These are phyloP conservation scores for Fomitopsis serialis DNA, from an alignment of 768 basidiomycete genomes.

Conservation along the genomic window DNA sequence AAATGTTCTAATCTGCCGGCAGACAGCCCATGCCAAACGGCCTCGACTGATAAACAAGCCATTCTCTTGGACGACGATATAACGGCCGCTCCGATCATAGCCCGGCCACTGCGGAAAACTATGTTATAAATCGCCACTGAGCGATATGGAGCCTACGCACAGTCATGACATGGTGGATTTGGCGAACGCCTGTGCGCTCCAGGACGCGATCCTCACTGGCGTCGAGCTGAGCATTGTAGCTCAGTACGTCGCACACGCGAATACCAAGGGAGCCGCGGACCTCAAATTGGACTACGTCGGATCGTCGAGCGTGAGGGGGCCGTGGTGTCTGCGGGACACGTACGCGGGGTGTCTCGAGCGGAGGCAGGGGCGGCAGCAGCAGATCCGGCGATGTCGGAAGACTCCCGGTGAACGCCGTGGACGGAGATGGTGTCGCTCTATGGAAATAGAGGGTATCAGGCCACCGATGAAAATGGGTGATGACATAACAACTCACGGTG, in stretches of 20 bases:
- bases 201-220: conserved; percentile 9
- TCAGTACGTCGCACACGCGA: conserved; percentile 7
- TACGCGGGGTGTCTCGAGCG: not conserved
- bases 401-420: not conserved
- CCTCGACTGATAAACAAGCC: conserved; percentile 9
- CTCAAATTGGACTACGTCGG: conserved; percentile 4
- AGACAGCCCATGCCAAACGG: conserved; percentile 8
- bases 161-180: conserved; percentile 11
- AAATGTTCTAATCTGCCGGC: conserved; percentile 5
- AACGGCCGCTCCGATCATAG: conserved; percentile 11
- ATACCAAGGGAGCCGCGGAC: conserved; percentile 6
- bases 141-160: conserved; percentile 1
- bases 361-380: not conserved
- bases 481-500: not conserved
- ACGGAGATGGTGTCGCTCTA: not conserved
- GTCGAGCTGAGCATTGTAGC: conserved; percentile 2
- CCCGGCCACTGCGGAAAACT: conserved; percentile 16
- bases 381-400: not conserved
- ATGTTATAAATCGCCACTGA: not conserved
- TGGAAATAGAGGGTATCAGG: not conserved
- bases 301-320: not conserved
- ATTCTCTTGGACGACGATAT: conserved; percentile 12
- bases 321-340: conserved; percentile 6
- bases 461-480: not conserved
- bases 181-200: conserved; percentile 7